Evolutionary conservation across 768 basidiomycete species (phyloP).

Genomic region (Tubosaeta sp.): DNA sequence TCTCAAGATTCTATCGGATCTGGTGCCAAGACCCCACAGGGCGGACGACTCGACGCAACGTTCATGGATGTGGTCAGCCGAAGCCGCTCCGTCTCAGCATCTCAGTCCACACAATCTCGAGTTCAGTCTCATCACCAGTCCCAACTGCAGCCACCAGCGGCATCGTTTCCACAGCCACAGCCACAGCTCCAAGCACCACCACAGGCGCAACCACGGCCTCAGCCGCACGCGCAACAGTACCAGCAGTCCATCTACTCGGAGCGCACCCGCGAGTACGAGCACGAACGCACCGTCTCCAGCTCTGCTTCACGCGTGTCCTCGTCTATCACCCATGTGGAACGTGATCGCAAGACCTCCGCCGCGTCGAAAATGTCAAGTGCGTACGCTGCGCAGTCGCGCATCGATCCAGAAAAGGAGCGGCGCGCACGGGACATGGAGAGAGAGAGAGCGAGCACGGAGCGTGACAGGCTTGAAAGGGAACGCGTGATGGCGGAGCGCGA

Average conservation of each 20-base stretch:
- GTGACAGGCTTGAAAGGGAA: slow-evolving; percentile 15
- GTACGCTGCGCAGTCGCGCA: slow-evolving; percentile 10
- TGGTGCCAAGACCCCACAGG: slow-evolving; percentile 30
- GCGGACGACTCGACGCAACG: slow-evolving; percentile 23
- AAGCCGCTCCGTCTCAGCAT: slow-evolving; percentile 20
- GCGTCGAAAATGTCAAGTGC: slow-evolving; percentile 35
- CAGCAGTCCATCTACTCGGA: slow-evolving; percentile 21
- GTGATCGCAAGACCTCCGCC: slow-evolving; percentile 23
- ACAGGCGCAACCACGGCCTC: background rate
- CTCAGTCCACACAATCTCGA: slow-evolving; percentile 18
- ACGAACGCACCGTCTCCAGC: slow-evolving; percentile 22
- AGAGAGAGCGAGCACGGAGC: slow-evolving; percentile 14
- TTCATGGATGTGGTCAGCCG: slow-evolving; percentile 29
- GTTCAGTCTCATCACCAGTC: slow-evolving; percentile 14
- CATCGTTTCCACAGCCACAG: background rate
- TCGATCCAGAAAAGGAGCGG: slow-evolving; percentile 23
- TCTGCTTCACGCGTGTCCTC: slow-evolving; percentile 25
- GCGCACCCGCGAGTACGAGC: slow-evolving; percentile 22
- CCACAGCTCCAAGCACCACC: background rate
- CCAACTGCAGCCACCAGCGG: background rate
- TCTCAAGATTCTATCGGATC: slow-evolving; percentile 42
- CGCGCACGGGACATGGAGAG: slow-evolving; percentile 20
- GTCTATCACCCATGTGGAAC: slow-evolving; percentile 18
- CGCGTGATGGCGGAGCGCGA: slow-evolving; percentile 13
- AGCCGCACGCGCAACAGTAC: background rate